phyloP scores from a whole-genome alignment of 805 yeast genomes.

The Jamesozyma piceae region DNA sequence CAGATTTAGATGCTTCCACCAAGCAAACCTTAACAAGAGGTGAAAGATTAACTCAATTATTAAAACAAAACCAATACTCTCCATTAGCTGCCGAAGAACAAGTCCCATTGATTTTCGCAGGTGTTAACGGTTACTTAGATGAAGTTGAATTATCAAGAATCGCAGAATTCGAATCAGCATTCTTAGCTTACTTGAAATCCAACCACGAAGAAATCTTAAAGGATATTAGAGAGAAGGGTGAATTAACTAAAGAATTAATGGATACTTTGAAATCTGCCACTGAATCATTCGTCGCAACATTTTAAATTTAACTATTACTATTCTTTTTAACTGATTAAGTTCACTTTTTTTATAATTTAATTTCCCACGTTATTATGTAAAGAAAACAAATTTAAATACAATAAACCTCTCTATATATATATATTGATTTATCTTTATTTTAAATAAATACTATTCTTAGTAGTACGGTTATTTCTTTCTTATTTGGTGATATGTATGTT shows the following conservation, averaged over 20 bases:
- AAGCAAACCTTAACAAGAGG: conserved; percentile 98
- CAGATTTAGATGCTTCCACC: conserved; percentile 99
- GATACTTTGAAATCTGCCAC: conserved; percentile 84
- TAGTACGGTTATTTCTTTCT: too few species aligned
- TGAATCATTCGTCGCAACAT: conserved; percentile 86
- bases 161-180: conserved; percentile 84
- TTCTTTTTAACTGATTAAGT: background rate
- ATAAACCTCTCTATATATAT: too few species aligned
- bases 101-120: conserved; percentile 97
- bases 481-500: too few species aligned
- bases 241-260: conserved; percentile 78
- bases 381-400: too few species aligned
- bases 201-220: conserved; percentile 77
- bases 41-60: conserved; percentile 98
- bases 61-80: conserved; percentile 93
- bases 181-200: conserved; percentile 85
- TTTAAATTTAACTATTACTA: conserved; percentile 35
- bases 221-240: conserved; percentile 82
- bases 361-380: too few species aligned
- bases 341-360: background rate
- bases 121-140: conserved; percentile 99
- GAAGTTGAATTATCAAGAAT: conserved; percentile 73
- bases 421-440: too few species aligned
- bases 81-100: conserved; percentile 98
- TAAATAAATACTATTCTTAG: too few species aligned